Evolutionary conservation across 148 eudicot species (phyloP).

Genomic region (Rhododendron ferrugineum): DNA sequence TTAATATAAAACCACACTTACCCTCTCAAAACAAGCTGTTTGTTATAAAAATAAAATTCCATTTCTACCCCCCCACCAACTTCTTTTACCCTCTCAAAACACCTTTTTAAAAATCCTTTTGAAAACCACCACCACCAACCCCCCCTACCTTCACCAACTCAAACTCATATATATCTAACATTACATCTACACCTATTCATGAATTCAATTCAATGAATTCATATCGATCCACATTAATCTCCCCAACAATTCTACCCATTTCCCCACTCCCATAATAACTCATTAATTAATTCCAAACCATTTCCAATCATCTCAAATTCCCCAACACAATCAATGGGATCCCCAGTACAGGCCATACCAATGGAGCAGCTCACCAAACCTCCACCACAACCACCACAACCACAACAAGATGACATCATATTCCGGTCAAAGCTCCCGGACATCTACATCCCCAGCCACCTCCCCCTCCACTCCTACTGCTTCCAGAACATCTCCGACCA

Average conservation of each 20-base stretch:
- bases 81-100: neutral
- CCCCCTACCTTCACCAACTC: neutral
- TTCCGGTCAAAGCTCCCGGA: slow-evolving; percentile 51
- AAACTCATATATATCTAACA: neutral
- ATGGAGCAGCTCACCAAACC: slow-evolving; percentile 20
- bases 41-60: neutral
- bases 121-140: neutral
- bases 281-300: too few species aligned
- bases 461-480: slow-evolving; percentile 43
- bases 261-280: neutral
- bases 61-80: neutral
- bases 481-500: slow-evolving; percentile 39
- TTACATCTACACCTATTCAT: neutral
- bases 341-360: neutral
- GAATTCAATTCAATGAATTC: neutral
- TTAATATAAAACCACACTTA: too few species aligned
- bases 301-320: neutral
- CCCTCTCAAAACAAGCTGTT: too few species aligned
- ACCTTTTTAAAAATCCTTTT: neutral
- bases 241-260: neutral
- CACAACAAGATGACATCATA: slow-evolving; percentile 24
- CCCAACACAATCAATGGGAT: neutral
- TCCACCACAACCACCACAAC: neutral
- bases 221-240: neutral
- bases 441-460: slow-evolving; percentile 47